A percentile compares a stretch with the other conserved stretches of the same genome.
Evolutionary conservation across 805 yeast genomes (phyloP).

Genomic region (Wickerhamiella shivajii): DNA sequence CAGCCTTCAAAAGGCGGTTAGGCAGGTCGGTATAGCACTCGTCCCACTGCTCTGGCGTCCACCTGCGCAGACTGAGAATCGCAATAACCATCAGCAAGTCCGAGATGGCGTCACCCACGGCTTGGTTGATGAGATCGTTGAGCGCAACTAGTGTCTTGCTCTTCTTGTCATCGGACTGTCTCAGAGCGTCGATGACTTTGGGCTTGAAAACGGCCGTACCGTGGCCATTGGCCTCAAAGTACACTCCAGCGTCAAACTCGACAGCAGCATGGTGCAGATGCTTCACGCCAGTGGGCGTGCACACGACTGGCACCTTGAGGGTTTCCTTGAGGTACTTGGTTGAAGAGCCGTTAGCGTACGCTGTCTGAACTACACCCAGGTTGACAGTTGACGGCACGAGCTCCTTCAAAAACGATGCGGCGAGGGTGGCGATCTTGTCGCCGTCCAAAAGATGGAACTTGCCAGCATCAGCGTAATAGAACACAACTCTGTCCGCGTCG

Average conservation of each 20-base stretch:
- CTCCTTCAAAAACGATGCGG: slow-evolving; percentile 48
- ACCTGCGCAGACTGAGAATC: slow-evolving; percentile 39
- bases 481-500: slow-evolving; percentile 90
- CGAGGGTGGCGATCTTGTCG: slow-evolving; percentile 78
- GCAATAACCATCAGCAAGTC: slow-evolving; percentile 69
- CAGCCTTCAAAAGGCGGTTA: slow-evolving; percentile 63
- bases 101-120: slow-evolving; percentile 98
- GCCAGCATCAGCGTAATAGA: slow-evolving; percentile 33
- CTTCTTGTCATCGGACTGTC: slow-evolving; percentile 31
- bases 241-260: slow-evolving; percentile 77
- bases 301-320: slow-evolving; percentile 61
- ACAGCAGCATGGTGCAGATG: slow-evolving; percentile 88
- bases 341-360: slow-evolving; percentile 92
- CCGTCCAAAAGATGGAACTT: slow-evolving; percentile 52
- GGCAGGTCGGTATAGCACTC: slow-evolving; percentile 70
- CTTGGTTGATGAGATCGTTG: slow-evolving; percentile 71
- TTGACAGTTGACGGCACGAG: slow-evolving; percentile 34
- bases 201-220: slow-evolving; percentile 82
- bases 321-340: slow-evolving; percentile 50
- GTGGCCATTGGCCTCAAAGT: slow-evolving; percentile 98
- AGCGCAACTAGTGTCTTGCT: slow-evolving; percentile 45
- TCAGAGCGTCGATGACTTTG: slow-evolving; percentile 29
- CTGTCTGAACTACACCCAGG: slow-evolving; percentile 90
- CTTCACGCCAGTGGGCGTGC: slow-evolving; percentile 93
- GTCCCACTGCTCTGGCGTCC: slow-evolving; percentile 63